phyloP scores from a whole-genome alignment of 352 stramenopile genomes.

The Phytophthora multivora region DNA sequence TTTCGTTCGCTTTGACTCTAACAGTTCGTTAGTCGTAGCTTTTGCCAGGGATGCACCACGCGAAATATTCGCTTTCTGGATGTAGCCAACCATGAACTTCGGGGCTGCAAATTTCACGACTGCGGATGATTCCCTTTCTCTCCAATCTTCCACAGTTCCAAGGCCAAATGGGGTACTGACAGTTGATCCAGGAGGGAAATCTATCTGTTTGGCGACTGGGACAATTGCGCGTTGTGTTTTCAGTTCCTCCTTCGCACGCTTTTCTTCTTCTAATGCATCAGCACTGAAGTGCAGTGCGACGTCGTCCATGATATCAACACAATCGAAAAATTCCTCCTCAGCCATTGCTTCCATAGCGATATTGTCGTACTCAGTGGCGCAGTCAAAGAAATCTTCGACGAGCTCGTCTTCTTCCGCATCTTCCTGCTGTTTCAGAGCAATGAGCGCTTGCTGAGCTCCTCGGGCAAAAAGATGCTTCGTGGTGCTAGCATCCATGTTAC shows the following conservation, averaged over 20 bases:
- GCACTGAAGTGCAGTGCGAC: conserved; percentile 53
- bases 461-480: conserved; percentile 18
- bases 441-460: conserved; percentile 37
- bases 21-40: conserved; percentile 25
- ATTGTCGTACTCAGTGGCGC: conserved; percentile 60
- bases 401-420: conserved; percentile 53
- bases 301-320: conserved; percentile 65
- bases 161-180: conserved; percentile 75
- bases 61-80: conserved; percentile 64
- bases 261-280: conserved; percentile 22
- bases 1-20: conserved; percentile 62
- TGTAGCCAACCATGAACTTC: conserved; percentile 54
- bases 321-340: conserved; percentile 89
- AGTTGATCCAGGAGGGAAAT: conserved; percentile 60
- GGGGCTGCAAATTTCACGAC: conserved; percentile 48
- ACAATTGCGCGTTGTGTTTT: conserved; percentile 9
- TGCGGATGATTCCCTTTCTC: conserved; percentile 36
- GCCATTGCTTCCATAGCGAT: conserved; percentile 62
- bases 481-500: background rate
- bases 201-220: conserved; percentile 4
- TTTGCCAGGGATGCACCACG: conserved; percentile 66
- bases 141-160: conserved; percentile 60
- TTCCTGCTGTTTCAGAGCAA: conserved; percentile 38
- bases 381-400: conserved; percentile 89
- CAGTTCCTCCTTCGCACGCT: conserved; percentile 7